phyloP scores from a whole-genome alignment of 2,329 filamentous ascomycete genomes.

The Epichloe baconii region DNA sequence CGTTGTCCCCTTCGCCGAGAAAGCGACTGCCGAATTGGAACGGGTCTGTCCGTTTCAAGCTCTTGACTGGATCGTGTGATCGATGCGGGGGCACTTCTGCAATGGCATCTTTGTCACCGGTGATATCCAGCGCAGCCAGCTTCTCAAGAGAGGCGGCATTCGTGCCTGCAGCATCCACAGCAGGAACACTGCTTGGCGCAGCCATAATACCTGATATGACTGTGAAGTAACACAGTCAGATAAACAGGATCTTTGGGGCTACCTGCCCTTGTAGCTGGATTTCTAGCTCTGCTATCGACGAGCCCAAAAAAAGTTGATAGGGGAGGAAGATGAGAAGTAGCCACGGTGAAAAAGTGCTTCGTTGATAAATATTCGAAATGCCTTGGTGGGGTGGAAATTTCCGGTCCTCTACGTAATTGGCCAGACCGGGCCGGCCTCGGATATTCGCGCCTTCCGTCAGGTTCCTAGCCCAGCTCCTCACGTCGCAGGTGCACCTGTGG shows the following conservation, averaged over 20 bases:
- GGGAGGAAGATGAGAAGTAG: neutral
- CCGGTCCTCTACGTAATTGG: neutral
- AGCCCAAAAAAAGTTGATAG: neutral
- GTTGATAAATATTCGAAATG: neutral
- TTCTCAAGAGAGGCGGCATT: slow-evolving; percentile 11
- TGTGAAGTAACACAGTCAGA: neutral
- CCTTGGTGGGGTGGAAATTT: neutral
- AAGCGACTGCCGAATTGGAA: slow-evolving; percentile 91
- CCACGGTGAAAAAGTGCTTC: neutral
- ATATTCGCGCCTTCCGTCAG: slow-evolving; percentile 3
- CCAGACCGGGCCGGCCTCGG: neutral
- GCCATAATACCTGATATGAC: slow-evolving; percentile 1
- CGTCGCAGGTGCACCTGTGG: neutral
- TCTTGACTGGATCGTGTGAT: slow-evolving; percentile 58
- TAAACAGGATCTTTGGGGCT: neutral
- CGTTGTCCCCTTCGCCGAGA: slow-evolving; percentile 72
- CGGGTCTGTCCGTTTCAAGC: slow-evolving; percentile 77
- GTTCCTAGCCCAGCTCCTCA: neutral
- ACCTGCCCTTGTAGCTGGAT: neutral
- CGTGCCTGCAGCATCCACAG: slow-evolving; percentile 9
- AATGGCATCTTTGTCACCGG: neutral
- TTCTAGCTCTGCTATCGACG: neutral
- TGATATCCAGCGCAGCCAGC: slow-evolving; percentile 14
- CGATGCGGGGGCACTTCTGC: slow-evolving; percentile 41
- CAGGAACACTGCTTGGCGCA: slow-evolving; percentile 12